Base-by-base conservation (phyloP, 2,329 filamentous ascomycete genomes). In the Metarhizium rileyi region DNA sequence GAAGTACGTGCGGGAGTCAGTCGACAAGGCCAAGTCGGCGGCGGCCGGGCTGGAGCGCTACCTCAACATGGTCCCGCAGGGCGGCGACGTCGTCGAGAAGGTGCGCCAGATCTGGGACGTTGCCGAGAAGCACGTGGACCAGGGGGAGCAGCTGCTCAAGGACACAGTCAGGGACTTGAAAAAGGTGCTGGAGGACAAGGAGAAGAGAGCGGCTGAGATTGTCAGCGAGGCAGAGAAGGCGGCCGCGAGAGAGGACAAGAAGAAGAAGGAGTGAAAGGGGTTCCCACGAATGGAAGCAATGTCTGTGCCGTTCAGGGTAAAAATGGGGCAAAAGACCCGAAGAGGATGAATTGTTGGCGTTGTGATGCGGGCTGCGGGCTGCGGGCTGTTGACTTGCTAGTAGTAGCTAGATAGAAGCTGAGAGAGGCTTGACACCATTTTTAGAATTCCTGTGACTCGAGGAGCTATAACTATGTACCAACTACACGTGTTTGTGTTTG, bases 121-220 rank as follows among this genome's bases (percentile, higher is more conserved):
- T 14, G 81, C 81, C 0, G 72, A 83, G 57, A 80, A 86, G 69
- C 81, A 86, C 63, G 80, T 78, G 46, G 73, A 81, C 5, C 83
- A 89, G 63, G 84, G 83, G 2, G 77, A 88, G 70, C 77, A 81
- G 65, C 70, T 89, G 35, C 64, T 86, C 47, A 81, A 81, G 66
- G 82, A 86, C 61, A 84, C 84, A 0, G 70, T 86, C 45, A 74
- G 83, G 42, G 83, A 87, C 63, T 68, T 87, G 44, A 73, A 76
- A 62, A 71, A 82, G 63, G 74, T 87, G 27, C 68, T 87, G 40
- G 77, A 83, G 64, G 78, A 78, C 62, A 76, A 78, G 67, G 70
- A 70, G 0, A 61, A 74, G 44, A 71, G 78, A 65, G 75, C 78
- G 1, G 71, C 83, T 60, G 75, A 85, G 55, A 72, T 85, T 56